Conservation (phyloP, 1,284 basidiomycete genomes). For the Cystobasidium slooffiae region DNA sequence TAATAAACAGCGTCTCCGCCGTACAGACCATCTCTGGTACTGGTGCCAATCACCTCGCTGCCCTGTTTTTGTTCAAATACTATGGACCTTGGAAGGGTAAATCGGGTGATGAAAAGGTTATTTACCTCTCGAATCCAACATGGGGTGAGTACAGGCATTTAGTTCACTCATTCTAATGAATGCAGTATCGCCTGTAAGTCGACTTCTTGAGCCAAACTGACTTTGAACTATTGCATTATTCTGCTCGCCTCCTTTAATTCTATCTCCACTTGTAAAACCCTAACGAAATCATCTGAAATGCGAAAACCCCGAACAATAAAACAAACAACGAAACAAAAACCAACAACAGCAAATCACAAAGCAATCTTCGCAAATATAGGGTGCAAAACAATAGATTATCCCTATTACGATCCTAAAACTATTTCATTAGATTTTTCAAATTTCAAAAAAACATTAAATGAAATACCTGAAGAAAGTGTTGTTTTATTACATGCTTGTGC, state of each 20-base stretch:
- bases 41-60: slow-evolving; percentile 91
- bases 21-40: slow-evolving; percentile 95
- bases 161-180: slow-evolving; percentile 37
- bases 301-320: too few relatives aligned
- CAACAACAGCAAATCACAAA: slow-evolving; percentile 76
- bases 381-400: slow-evolving; percentile 77
- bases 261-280: too few relatives aligned
- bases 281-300: too few relatives aligned
- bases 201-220: background rate
- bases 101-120: slow-evolving; percentile 63
- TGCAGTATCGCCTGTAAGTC: background rate
- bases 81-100: slow-evolving; percentile 70
- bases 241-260: too few relatives aligned
- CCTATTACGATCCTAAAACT: slow-evolving; percentile 88
- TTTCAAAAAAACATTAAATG: slow-evolving; percentile 71
- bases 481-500: slow-evolving; percentile 85
- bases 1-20: slow-evolving; percentile 57
- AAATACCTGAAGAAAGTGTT: slow-evolving; percentile 71
- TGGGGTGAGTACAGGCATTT: slow-evolving; percentile 71
- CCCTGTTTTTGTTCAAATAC: slow-evolving; percentile 82
- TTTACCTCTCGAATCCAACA: slow-evolving; percentile 87
- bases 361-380: slow-evolving; percentile 84
- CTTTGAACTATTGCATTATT: background rate
- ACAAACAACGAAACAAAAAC: slow-evolving; percentile 2
- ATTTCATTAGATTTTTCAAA: slow-evolving; percentile 83